phyloP scores from a whole-genome alignment of 164 flowering plant genomes.

The Vitis vinifera region DNA sequence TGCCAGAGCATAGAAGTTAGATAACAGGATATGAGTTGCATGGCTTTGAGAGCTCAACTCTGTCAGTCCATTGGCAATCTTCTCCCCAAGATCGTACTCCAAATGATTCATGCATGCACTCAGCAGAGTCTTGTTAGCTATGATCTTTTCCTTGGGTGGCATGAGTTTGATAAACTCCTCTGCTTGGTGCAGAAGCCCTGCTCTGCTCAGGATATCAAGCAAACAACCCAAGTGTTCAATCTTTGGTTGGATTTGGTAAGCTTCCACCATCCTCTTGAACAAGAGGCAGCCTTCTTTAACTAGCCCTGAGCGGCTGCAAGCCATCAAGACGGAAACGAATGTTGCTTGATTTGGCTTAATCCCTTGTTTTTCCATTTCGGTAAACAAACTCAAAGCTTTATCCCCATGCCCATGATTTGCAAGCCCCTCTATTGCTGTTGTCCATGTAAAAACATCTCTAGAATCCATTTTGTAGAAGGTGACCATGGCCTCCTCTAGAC shows the following conservation, averaged over 20 bases:
- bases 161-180: conserved; percentile 21
- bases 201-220: conserved; percentile 28
- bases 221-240: conserved; percentile 31
- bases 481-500: conserved; percentile 21
- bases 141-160: conserved; percentile 15
- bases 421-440: conserved; percentile 28
- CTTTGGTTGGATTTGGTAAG: conserved; percentile 21
- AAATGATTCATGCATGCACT: conserved; percentile 31
- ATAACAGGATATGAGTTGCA: conserved; percentile 21
- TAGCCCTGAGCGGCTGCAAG: conserved; percentile 33
- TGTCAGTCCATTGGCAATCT: conserved; percentile 22
- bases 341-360: conserved; percentile 34
- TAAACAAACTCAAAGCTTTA: conserved; percentile 26
- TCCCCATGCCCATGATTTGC: conserved; percentile 33
- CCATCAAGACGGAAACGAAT: conserved; percentile 30
- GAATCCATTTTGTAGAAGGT: conserved; percentile 25
- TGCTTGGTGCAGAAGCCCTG: conserved; percentile 27
- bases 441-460: conserved; percentile 35
- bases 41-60: conserved; percentile 18
- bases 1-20: conserved; percentile 30
- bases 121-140: conserved; percentile 29
- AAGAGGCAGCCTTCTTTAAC: conserved; percentile 23
- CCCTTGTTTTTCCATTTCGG: conserved; percentile 27
- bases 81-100: conserved; percentile 22
- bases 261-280: conserved; percentile 23